Conservation (phyloP, 768 basidiomycete genomes). For the Strobilomyces confusus region DNA sequence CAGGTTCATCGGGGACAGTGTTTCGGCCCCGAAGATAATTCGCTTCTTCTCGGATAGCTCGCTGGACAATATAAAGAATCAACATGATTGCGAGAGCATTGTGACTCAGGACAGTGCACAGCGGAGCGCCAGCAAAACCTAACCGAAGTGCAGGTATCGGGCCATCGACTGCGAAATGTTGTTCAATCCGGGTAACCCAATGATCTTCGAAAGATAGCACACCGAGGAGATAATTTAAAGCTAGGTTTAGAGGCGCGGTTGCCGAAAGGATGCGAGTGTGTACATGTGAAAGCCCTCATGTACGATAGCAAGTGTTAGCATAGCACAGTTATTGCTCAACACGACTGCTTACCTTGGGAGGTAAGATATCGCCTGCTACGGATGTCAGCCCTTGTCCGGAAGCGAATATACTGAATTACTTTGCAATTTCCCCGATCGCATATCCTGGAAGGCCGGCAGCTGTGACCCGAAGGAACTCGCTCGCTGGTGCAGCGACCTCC, state of each 20-base stretch:
- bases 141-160: slow-evolving; percentile 25
- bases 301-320: background rate
- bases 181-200: background rate
- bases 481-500: slow-evolving; percentile 38
- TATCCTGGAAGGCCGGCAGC: slow-evolving; percentile 45
- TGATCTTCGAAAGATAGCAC: background rate
- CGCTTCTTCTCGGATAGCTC: slow-evolving; percentile 18
- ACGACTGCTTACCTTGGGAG: slow-evolving; percentile 13
- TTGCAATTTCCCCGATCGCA: slow-evolving; percentile 39
- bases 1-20: slow-evolving; percentile 6
- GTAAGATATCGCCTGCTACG: slow-evolving; percentile 18
- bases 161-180: slow-evolving; percentile 16
- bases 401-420: slow-evolving; percentile 18
- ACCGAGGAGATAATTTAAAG: slow-evolving; percentile 28
- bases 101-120: slow-evolving; percentile 28
- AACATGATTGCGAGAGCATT: slow-evolving; percentile 19
- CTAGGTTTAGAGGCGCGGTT: slow-evolving; percentile 21
- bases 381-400: slow-evolving; percentile 1
- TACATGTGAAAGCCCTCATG: slow-evolving; percentile 20
- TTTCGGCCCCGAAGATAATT: slow-evolving; percentile 11
- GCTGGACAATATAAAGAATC: slow-evolving; percentile 21
- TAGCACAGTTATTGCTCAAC: background rate
- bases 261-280: slow-evolving; percentile 21
- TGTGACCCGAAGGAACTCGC: slow-evolving; percentile 37
- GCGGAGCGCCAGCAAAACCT: slow-evolving; percentile 24